A percentile compares a stretch with the other conserved stretches of the same genome.
phyloP scores from a whole-genome alignment of 345 rosid genomes.

The Brassica rapa region DNA sequence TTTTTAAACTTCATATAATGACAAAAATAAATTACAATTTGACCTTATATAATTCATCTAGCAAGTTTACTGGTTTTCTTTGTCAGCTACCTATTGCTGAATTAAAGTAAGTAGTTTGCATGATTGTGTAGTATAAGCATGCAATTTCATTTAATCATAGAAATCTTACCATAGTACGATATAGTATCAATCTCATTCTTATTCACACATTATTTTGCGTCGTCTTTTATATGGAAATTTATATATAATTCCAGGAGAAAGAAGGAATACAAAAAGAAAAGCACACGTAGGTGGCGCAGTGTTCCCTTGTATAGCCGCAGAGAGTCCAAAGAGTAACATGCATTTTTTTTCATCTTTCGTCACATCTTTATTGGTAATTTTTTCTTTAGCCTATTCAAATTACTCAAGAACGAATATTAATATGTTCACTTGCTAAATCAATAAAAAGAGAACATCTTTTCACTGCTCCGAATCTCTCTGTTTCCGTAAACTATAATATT shows the following conservation, averaged over 20 bases:
- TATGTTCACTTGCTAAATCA: constrained; percentile 37
- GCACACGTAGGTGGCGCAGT: constrained; percentile 61
- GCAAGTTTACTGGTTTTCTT: too few species aligned
- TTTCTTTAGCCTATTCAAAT: background rate
- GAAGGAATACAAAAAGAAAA: constrained; percentile 25
- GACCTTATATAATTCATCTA: background rate
- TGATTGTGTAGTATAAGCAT: background rate
- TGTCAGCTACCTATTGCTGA: background rate
- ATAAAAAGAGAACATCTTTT: constrained; percentile 52
- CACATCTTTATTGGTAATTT: background rate
- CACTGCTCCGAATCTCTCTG: constrained; percentile 55
- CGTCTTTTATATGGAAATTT: background rate
- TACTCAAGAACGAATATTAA: constrained; percentile 19
- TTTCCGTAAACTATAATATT: constrained; percentile 31
- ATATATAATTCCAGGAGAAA: constrained; percentile 14
- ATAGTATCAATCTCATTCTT: background rate
- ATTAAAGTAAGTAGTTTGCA: background rate
- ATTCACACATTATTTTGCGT: background rate
- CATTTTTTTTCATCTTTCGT: constrained; percentile 16
- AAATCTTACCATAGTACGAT: constrained; percentile 4
- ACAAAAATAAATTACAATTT: background rate
- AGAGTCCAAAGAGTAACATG: constrained; percentile 39
- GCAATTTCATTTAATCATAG: background rate
- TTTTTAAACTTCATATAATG: background rate
- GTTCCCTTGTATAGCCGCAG: constrained; percentile 55